phyloP scores from a whole-genome alignment of 371 early-diverging fungal genomes.

The Mucor racemosus region DNA sequence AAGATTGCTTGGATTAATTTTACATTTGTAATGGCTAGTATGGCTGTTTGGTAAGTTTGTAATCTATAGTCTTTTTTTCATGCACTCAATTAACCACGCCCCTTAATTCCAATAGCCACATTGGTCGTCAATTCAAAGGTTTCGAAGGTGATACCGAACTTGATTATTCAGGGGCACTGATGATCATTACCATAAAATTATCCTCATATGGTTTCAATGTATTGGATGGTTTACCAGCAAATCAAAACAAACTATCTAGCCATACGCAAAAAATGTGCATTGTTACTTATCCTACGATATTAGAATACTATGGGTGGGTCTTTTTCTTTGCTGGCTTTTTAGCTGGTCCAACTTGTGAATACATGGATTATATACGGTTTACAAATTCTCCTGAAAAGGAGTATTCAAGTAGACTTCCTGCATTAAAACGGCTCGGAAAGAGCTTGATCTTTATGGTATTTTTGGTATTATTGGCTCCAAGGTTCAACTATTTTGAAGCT shows the following conservation, averaged over 20 bases:
- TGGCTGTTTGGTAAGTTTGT: slow-evolving; percentile 70
- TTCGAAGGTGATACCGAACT: slow-evolving; percentile 56
- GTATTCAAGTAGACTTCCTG: slow-evolving; percentile 21
- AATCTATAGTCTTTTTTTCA: neutral
- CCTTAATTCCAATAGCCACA: slow-evolving; percentile 53
- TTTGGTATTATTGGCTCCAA: slow-evolving; percentile 42
- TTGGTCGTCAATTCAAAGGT: slow-evolving; percentile 61
- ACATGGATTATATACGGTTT: slow-evolving; percentile 71
- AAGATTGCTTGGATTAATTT: slow-evolving; percentile 72
- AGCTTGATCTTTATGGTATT: slow-evolving; percentile 43
- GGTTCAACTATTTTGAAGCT: slow-evolving; percentile 42
- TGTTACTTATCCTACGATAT: slow-evolving; percentile 63
- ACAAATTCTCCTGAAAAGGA: slow-evolving; percentile 23
- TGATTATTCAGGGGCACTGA: slow-evolving; percentile 89
- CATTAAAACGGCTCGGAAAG: slow-evolving; percentile 32
- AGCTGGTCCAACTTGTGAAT: slow-evolving; percentile 88
- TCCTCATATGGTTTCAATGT: slow-evolving; percentile 88
- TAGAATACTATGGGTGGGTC: slow-evolving; percentile 86
- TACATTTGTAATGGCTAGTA: slow-evolving; percentile 72
- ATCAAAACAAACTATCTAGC: slow-evolving; percentile 21
- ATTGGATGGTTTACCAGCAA: slow-evolving; percentile 22
- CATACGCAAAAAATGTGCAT: slow-evolving; percentile 72
- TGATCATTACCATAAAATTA: slow-evolving; percentile 90
- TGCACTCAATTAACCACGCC: neutral
- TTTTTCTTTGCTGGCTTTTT: slow-evolving; percentile 88